These are phyloP conservation scores for Encephalitozoon romaleae DNA, from an alignment of 371 early-diverging fungal species.

Conservation along the genomic window DNA sequence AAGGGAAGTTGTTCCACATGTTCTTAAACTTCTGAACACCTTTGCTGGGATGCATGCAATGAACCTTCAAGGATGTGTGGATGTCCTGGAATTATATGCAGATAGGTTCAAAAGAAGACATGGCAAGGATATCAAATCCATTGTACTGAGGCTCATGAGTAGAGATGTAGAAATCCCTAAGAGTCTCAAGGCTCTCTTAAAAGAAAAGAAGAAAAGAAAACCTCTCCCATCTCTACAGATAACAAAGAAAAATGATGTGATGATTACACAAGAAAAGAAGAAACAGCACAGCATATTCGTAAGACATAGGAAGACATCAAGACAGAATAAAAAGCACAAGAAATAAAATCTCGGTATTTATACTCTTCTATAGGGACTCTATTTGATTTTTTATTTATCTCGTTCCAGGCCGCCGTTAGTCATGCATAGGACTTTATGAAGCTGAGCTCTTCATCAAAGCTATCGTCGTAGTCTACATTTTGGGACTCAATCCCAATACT, in stretches of 20 bases:
- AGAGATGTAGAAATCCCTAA: neutral
- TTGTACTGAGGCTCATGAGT: neutral
- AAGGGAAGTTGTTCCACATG: neutral
- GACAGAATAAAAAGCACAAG: neutral
- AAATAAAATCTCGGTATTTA: neutral
- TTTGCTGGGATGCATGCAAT: neutral
- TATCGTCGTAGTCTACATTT: neutral
- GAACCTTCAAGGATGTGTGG: neutral
- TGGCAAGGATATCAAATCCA: conserved; percentile 5
- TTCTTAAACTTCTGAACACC: neutral
- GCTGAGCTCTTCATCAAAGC: conserved; percentile 18
- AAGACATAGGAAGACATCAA: neutral
- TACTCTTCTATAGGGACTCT: neutral
- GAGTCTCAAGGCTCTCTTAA: neutral
- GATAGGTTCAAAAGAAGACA: conserved; percentile 19
- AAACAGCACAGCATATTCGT: neutral
- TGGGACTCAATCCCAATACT: neutral
- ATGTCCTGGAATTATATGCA: conserved; percentile 15
- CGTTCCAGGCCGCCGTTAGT: neutral
- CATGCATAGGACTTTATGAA: neutral
- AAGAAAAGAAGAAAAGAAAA: neutral
- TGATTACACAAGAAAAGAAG: neutral
- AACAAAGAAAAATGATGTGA: conserved; percentile 5
- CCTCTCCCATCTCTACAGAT: neutral
- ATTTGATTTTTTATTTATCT: neutral